A percentile compares a stretch with the other conserved stretches of the same genome.
Conservation (phyloP, 1,284 basidiomycete genomes). For the Golubevia pallescens region DNA sequence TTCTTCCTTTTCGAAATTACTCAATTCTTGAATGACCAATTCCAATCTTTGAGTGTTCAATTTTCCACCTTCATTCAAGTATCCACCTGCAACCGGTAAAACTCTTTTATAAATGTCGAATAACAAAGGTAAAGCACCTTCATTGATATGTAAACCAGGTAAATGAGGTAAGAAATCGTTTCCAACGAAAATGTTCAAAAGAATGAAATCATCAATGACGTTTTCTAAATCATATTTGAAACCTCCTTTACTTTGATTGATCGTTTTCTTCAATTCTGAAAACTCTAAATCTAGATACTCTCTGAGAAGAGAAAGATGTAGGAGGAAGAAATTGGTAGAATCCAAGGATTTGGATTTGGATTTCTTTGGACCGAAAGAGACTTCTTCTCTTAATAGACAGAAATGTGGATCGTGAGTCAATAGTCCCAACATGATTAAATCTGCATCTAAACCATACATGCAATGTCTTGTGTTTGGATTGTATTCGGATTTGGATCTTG, state of each 20-base stretch:
- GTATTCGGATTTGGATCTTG: not conserved
- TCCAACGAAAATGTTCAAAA: slow-evolving; percentile 71
- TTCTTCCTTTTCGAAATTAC: slow-evolving; percentile 81
- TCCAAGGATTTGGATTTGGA: slow-evolving; percentile 50
- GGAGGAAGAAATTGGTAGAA: slow-evolving; percentile 41
- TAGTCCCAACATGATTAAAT: not conserved
- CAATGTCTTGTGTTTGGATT: not conserved
- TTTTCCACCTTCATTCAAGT: slow-evolving; percentile 86
- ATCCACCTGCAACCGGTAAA: slow-evolving; percentile 84
- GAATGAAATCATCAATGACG: slow-evolving; percentile 65
- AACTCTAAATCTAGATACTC: slow-evolving; percentile 65
- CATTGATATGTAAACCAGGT: slow-evolving; percentile 95
- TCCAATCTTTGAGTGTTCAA: slow-evolving; percentile 84
- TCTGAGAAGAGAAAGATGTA: slow-evolving; percentile 60
- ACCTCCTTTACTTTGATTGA: slow-evolving; percentile 24
- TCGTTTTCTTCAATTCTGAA: slow-evolving; percentile 19
- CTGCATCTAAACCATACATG: not conserved
- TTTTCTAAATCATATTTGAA: slow-evolving; percentile 59
- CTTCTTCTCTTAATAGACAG: slow-evolving; percentile 94
- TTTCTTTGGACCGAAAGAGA: slow-evolving; percentile 87
- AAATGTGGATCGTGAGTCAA: slow-evolving; percentile 67
- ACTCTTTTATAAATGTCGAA: slow-evolving; percentile 95
- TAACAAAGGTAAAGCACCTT: slow-evolving; percentile 88
- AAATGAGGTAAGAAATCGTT: slow-evolving; percentile 97
- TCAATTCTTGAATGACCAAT: slow-evolving; percentile 85